Percentiles rank a stretch among this genome's conserved stretches.
These are phyloP conservation scores for Talaromyces sp. DNA, from an alignment of 2,329 filamentous ascomycete species.

Conservation along the genomic window DNA sequence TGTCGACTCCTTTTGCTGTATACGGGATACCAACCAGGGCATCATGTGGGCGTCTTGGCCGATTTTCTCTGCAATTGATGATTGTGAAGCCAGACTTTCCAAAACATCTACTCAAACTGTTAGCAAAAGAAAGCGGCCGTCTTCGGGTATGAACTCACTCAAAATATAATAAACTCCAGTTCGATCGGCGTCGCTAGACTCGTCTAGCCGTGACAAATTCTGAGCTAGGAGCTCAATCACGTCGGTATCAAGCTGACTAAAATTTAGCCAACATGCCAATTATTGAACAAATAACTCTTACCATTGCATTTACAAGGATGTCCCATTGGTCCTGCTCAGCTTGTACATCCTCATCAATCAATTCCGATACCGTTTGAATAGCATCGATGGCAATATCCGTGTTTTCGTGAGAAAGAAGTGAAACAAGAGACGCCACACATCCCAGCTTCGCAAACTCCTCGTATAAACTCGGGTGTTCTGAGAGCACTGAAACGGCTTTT, in stretches of 20 bases:
- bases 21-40: constrained; percentile 70
- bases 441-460: constrained; percentile 71
- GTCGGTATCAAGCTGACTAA: constrained; percentile 34
- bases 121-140: constrained; percentile 4
- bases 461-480: constrained; percentile 81
- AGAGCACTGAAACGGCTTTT: constrained; percentile 77
- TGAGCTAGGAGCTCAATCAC: constrained; percentile 39
- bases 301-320: constrained; percentile 60
- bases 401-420: constrained; percentile 87
- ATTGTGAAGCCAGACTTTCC: constrained; percentile 76
- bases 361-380: constrained; percentile 81
- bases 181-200: constrained; percentile 66
- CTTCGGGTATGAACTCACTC: constrained; percentile 24
- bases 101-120: constrained; percentile 51
- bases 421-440: constrained; percentile 67
- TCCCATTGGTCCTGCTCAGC: constrained; percentile 79
- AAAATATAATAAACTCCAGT: constrained; percentile 83
- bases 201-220: constrained; percentile 71
- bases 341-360: constrained; percentile 88
- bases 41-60: constrained; percentile 64
- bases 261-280: neutral
- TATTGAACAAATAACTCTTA: constrained; percentile 18
- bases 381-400: constrained; percentile 92
- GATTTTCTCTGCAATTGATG: constrained; percentile 64
- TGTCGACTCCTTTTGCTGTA: constrained; percentile 61